Evolutionary conservation across 2,329 filamentous ascomycete genomes (phyloP).

Genomic region (Diaporthe batatas): DNA sequence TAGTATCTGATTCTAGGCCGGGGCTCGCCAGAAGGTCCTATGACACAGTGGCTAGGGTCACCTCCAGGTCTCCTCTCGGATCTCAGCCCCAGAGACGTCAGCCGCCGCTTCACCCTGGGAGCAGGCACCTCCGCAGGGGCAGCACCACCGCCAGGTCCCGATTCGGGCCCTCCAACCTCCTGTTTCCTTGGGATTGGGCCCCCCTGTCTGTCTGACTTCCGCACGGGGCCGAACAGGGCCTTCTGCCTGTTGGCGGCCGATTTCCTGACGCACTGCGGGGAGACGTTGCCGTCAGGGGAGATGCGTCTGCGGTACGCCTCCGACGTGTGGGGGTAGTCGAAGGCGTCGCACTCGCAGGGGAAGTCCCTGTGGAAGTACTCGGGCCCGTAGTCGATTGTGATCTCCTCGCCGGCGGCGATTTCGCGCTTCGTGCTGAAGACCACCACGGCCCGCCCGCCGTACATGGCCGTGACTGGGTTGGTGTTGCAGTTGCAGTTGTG

Average conservation of each 20-base stretch:
- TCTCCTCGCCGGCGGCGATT: conserved; percentile 20
- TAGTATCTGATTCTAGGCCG: too few relatives aligned
- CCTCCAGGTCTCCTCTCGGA: neutral
- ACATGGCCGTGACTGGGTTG: neutral
- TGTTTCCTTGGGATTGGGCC: too few relatives aligned
- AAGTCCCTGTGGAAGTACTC: neutral
- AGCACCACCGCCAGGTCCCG: too few relatives aligned
- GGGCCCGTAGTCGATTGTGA: conserved; percentile 20
- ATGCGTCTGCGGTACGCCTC: neutral
- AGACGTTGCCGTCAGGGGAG: neutral
- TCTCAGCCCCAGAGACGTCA: too few relatives aligned
- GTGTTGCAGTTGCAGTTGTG: conserved; percentile 33
- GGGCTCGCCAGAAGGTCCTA: neutral
- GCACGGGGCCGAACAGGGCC: too few relatives aligned
- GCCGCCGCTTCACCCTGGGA: neutral
- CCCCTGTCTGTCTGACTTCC: too few relatives aligned
- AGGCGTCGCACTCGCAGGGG: conserved; percentile 28
- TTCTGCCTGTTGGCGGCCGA: too few relatives aligned
- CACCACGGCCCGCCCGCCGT: conserved; percentile 25
- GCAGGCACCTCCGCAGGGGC: neutral
- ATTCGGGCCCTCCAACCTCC: too few relatives aligned
- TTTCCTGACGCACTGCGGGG: neutral
- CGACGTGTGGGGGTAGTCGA: conserved; percentile 4
- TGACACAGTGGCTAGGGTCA: neutral
- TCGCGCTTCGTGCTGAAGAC: conserved; percentile 12